Evolutionary conservation across 2,329 filamentous ascomycete genomes (phyloP).

Genomic region (Calonectria hongkongensis): DNA sequence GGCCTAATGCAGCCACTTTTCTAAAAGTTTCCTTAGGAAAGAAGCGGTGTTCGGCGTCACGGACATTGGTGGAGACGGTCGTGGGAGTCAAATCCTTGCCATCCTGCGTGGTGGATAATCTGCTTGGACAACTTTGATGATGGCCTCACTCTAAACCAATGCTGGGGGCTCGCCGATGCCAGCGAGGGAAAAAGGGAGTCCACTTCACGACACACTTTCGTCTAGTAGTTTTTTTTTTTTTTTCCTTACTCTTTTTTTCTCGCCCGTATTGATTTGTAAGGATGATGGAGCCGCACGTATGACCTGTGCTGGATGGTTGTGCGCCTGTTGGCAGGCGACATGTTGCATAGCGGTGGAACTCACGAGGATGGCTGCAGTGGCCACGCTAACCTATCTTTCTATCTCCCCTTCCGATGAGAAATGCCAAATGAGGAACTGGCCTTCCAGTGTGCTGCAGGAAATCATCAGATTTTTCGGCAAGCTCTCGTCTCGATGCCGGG

Average conservation of each 20-base stretch:
- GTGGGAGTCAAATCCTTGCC: background rate
- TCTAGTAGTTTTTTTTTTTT: background rate
- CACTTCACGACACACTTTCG: background rate
- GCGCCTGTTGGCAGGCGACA: background rate
- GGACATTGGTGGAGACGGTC: background rate
- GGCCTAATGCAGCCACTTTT: conserved; percentile 8
- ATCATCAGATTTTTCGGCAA: conserved; percentile 8
- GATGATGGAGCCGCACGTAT: background rate
- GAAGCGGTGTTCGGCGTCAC: background rate
- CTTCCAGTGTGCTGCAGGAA: background rate
- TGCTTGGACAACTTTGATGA: background rate
- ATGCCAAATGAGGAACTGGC: background rate
- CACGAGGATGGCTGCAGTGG: background rate
- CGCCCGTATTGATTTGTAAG: background rate
- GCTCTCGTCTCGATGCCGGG: conserved; percentile 2
- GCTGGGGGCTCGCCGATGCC: conserved; percentile 6
- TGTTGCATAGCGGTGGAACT: background rate
- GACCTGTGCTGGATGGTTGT: background rate
- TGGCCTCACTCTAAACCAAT: conserved; percentile 10
- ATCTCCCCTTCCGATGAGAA: background rate
- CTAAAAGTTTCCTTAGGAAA: background rate
- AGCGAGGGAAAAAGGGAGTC: background rate
- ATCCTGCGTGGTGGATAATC: background rate
- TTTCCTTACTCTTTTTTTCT: too few species aligned
- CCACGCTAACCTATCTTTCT: background rate